Percentiles rank a stretch among this genome's conserved stretches.
phyloP scores from a whole-genome alignment of 2,329 filamentous ascomycete species.

The Cytospora chrysosperma region DNA sequence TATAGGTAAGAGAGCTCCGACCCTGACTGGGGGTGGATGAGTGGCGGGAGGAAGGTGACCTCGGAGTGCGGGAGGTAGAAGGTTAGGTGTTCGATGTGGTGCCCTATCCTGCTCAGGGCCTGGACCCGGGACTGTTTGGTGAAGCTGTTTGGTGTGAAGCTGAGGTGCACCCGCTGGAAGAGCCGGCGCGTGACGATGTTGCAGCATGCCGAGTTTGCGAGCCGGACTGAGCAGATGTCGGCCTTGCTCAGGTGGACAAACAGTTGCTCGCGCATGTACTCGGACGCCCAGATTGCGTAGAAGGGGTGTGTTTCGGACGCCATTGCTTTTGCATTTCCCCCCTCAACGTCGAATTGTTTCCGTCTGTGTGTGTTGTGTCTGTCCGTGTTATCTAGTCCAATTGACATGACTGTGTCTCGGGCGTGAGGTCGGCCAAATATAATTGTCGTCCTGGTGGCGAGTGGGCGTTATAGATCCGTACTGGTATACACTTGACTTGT shows the following conservation, averaged over 20 bases:
- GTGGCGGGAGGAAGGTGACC: conserved; percentile 81
- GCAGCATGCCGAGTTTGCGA: conserved; percentile 68
- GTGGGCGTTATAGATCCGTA: neutral
- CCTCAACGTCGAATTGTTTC: conserved; percentile 7
- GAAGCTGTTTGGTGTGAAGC: conserved; percentile 72
- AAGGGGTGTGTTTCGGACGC: conserved; percentile 50
- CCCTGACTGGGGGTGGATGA: conserved; percentile 74
- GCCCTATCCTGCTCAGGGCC: conserved; percentile 74
- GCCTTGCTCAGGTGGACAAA: conserved; percentile 49
- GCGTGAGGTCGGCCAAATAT: neutral
- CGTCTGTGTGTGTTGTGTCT: neutral
- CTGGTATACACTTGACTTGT: neutral
- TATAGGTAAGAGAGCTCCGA: conserved; percentile 80
- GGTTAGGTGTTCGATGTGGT: conserved; percentile 73
- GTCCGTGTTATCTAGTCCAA: neutral
- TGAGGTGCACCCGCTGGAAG: conserved; percentile 68
- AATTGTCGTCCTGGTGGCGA: neutral
- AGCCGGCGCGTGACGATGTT: conserved; percentile 67
- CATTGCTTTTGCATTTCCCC: conserved; percentile 50
- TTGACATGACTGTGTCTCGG: neutral
- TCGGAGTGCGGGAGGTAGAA: conserved; percentile 75
- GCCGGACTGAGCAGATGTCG: conserved; percentile 60
- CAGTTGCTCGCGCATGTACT: conserved; percentile 49
- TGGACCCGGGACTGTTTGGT: conserved; percentile 71
- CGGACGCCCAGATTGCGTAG: conserved; percentile 56